phyloP scores from a whole-genome alignment of 176 grass and related monocot species.

The Hordeum vulgare region MorexV3_pseudomolecules_assembly NC_058520.1:578143922-578144421 shows the following conservation, averaged over 20 bases:
- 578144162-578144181: background rate
- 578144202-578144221: background rate
- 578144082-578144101: background rate
- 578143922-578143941: background rate
- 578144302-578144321: background rate
- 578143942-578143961: background rate
- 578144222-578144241: background rate
- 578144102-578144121: background rate
- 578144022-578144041: background rate
- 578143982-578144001: background rate
- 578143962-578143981: background rate
- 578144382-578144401: background rate
- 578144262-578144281: background rate
- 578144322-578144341: background rate
- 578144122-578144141: background rate
- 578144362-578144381: background rate
- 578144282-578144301: background rate
- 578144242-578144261: background rate
- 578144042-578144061: background rate
- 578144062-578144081: background rate
- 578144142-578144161: background rate
- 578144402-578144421: background rate
- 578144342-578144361: conserved; percentile 23
- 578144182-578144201: background rate
- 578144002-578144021: background rate